Evolutionary conservation across 1,284 basidiomycete genomes (phyloP).

Genomic region (Cryptococcus sp.): DNA sequence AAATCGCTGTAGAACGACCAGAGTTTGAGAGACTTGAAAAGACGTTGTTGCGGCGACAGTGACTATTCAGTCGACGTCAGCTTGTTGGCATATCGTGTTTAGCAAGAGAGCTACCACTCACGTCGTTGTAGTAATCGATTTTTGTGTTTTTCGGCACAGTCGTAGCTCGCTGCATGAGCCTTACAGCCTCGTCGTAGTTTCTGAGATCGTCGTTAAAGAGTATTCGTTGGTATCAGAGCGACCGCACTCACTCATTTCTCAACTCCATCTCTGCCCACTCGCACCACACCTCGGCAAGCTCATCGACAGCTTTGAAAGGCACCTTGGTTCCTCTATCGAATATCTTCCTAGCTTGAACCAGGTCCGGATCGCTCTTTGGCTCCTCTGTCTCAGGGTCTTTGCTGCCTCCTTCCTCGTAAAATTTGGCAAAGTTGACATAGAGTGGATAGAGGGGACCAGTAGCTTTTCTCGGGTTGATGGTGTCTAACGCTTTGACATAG

Average conservation of each 20-base stretch:
- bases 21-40: slow-evolving; percentile 97
- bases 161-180: slow-evolving; percentile 93
- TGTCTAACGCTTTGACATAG: slow-evolving; percentile 85
- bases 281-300: slow-evolving; percentile 97
- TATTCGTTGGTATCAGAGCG: not conserved
- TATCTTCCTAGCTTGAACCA: slow-evolving; percentile 85
- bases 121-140: slow-evolving; percentile 93
- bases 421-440: slow-evolving; percentile 94
- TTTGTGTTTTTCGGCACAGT: slow-evolving; percentile 86
- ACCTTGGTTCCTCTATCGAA: slow-evolving; percentile 89
- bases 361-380: slow-evolving; percentile 68
- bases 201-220: slow-evolving; percentile 57
- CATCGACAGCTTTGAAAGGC: slow-evolving; percentile 93
- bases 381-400: slow-evolving; percentile 59
- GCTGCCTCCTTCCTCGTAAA: slow-evolving; percentile 93
- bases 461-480: slow-evolving; percentile 84
- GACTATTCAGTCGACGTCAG: slow-evolving; percentile 55
- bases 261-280: slow-evolving; percentile 99
- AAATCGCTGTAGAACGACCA: slow-evolving; percentile 99
- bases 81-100: not conserved
- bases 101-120: slow-evolving; percentile 53
- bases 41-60: slow-evolving; percentile 78
- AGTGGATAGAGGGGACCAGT: slow-evolving; percentile 88
- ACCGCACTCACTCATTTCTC: slow-evolving; percentile 75
- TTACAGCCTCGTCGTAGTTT: slow-evolving; percentile 92